Base-by-base conservation (phyloP, 2,329 filamentous ascomycete species). In the Monilinia fructigena region DNA sequence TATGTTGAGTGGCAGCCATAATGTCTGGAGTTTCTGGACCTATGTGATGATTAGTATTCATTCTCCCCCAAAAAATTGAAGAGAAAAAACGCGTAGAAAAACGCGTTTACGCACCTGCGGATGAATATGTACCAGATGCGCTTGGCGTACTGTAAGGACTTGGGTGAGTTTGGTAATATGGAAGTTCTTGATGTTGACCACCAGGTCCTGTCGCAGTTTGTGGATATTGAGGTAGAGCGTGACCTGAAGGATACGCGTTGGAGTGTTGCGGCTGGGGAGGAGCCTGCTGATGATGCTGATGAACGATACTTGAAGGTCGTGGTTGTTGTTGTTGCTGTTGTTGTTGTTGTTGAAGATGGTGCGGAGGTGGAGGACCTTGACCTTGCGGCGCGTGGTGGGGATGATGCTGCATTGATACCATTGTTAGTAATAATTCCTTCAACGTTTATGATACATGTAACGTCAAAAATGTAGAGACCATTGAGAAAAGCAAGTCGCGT, bases 101-200 rank as follows among this genome's bases (percentile, higher is more conserved):
- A 52, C 42, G 60, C 59, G 69, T 52, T 45, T 66, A 55, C 73
- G 83, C 81, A 95, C 92, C 91, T 82, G 91, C 90, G 76, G 92
- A 92, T 70, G 91, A 89, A 79, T 96, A 97, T 80, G 90, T 90
- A 79, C 89, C 91, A 65, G 90, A 88, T 68, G 89, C 86, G 80
- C 89, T 92, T 72, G 91, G 88, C 65, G 91, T 89, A 80, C 89
- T 93, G 81, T 96, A 96, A 14, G 91, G 86, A 77, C 88, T 92
- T 70, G 90, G 86, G 76, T 95, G 91, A 67, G 89, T 86, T 76
- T 90, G 87, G 79, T 94, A 96, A 79, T 94, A 96, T 55, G 87
- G 84, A 63, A 90, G 80, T 72, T 96, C 90, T 75, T 87, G 79
- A 75, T 84, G 82, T 75, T 89, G 88, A 55, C 84, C 83, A 75